These are phyloP conservation scores for Aureobasidium sp. DNA, from an alignment of 2,329 filamentous ascomycete species.

Conservation along the genomic window DNA sequence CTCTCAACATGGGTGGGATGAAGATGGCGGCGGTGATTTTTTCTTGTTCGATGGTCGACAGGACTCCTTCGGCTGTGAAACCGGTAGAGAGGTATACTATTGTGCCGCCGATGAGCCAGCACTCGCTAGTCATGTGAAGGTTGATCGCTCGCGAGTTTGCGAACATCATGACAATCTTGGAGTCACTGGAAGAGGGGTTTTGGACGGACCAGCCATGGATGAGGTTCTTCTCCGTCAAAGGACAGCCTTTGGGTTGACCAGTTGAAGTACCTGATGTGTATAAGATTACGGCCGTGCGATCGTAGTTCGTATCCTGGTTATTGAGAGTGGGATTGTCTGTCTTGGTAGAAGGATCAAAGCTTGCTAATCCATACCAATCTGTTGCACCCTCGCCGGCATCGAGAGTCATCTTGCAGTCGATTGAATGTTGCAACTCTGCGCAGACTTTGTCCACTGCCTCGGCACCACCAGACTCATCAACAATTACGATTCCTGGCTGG, in stretches of 20 bases:
- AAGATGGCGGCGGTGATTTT: background rate
- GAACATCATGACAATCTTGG: background rate
- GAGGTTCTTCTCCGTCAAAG: background rate
- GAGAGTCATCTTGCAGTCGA: background rate
- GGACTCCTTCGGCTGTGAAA: background rate
- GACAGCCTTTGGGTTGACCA: conserved; percentile 3
- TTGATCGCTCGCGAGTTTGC: conserved; percentile 3
- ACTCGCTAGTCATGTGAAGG: background rate
- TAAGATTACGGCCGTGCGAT: background rate
- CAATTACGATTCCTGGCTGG: background rate
- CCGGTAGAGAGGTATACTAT: background rate
- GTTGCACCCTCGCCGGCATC: background rate
- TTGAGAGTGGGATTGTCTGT: background rate
- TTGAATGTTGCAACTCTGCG: background rate
- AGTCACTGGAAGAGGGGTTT: background rate
- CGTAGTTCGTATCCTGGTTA: background rate
- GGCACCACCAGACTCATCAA: background rate
- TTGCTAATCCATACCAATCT: background rate
- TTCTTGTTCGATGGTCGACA: background rate
- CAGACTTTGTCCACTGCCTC: background rate
- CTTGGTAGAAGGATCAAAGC: background rate
- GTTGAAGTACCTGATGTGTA: conserved; percentile 2
- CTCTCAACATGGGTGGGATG: background rate
- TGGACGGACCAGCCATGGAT: background rate
- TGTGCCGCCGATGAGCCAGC: background rate